These are phyloP conservation scores for Colletotrichum echinochloae DNA, from an alignment of 2,329 filamentous ascomycete species.

Conservation along the genomic window DNA sequence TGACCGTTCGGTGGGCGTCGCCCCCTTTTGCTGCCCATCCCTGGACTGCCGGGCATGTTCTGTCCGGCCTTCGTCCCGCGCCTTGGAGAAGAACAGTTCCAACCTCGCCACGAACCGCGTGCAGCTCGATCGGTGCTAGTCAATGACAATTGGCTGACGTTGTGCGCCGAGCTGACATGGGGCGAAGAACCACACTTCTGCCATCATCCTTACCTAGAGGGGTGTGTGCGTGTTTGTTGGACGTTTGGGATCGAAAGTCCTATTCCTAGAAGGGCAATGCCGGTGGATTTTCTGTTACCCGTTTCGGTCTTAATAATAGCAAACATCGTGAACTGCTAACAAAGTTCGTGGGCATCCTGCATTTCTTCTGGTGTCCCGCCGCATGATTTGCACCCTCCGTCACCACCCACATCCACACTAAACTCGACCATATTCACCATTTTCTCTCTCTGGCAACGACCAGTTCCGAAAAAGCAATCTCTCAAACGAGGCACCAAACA, in stretches of 20 bases:
- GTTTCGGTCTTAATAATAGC: constrained; percentile 14
- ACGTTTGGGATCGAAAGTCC: constrained; percentile 3
- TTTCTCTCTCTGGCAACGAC: too few species aligned
- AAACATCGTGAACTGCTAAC: constrained; percentile 19
- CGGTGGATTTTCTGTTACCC: background rate
- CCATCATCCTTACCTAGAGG: constrained; percentile 18
- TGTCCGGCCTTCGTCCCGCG: constrained; percentile 17
- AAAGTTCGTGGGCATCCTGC: background rate
- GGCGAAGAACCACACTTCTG: constrained; percentile 6
- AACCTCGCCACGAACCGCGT: background rate
- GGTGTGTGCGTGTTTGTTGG: background rate
- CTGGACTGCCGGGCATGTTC: background rate
- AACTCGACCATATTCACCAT: background rate
- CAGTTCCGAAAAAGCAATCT: background rate
- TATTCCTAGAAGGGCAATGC: constrained; percentile 25
- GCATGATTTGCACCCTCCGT: background rate
- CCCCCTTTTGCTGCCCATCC: background rate
- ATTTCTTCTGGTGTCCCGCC: background rate
- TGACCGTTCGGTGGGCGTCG: background rate
- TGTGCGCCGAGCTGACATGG: background rate
- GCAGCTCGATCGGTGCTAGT: constrained; percentile 6
- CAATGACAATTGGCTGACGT: constrained; percentile 10
- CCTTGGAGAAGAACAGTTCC: background rate
- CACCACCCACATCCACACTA: background rate
- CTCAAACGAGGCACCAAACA: background rate